Conservation (phyloP, 176 grass and related monocot species). For the Aechmea fasciata region DNA sequence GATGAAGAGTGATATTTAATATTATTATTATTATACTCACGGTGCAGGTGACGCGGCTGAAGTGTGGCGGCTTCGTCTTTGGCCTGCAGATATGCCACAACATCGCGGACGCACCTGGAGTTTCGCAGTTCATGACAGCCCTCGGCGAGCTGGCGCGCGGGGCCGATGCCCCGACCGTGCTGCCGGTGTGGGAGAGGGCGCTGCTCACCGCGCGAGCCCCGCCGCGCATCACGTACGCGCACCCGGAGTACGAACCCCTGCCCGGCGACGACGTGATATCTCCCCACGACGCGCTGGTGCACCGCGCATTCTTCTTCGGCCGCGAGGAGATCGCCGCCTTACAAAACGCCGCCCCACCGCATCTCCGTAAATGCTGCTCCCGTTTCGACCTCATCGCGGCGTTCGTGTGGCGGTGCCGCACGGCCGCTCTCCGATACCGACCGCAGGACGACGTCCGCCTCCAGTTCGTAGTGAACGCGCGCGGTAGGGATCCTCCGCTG, state of each 20-base stretch:
- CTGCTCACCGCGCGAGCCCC: slow-evolving; percentile 2
- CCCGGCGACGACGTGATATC: neutral
- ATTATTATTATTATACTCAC: too few species aligned
- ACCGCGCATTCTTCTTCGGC: slow-evolving; percentile 21
- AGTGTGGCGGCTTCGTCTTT: slow-evolving; percentile 15
- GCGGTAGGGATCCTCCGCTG: neutral
- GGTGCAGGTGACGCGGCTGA: slow-evolving; percentile 11
- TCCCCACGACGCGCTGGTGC: neutral
- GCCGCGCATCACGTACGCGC: slow-evolving; percentile 10
- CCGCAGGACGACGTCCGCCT: slow-evolving; percentile 2
- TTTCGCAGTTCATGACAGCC: slow-evolving; percentile 13
- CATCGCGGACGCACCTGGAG: slow-evolving; percentile 12
- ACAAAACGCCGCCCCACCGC: neutral
- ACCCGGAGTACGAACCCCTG: slow-evolving; percentile 14
- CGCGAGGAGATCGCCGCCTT: slow-evolving; percentile 15
- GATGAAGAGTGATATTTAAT: too few species aligned
- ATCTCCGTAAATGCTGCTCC: neutral
- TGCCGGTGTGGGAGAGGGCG: slow-evolving; percentile 15
- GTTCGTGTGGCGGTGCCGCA: slow-evolving; percentile 18
- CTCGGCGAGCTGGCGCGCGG: slow-evolving; percentile 18
- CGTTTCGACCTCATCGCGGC: slow-evolving; percentile 25
- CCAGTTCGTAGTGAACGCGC: slow-evolving; percentile 27
- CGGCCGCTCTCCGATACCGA: slow-evolving; percentile 16
- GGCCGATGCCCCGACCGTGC: slow-evolving; percentile 1
- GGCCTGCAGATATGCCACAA: slow-evolving; percentile 18